Evolutionary conservation across 768 basidiomycete genomes (phyloP).

Genomic region (Nevesoporus exiguus): DNA sequence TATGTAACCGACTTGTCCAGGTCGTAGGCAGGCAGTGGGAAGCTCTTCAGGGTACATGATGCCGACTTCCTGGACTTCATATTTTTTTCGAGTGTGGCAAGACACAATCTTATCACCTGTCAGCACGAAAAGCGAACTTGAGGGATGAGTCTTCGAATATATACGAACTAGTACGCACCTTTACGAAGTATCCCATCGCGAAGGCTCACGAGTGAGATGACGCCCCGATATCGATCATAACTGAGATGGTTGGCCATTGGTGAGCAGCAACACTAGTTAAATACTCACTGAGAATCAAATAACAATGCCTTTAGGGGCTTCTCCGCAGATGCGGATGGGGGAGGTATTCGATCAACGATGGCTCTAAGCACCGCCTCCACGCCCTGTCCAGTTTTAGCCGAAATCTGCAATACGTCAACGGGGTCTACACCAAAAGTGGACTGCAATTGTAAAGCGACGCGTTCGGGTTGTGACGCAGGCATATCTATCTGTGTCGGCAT

Average conservation of each 20-base stretch:
- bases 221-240: constrained; percentile 94
- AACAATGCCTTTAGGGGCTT: constrained; percentile 77
- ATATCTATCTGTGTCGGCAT: constrained; percentile 71
- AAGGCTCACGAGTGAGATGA: constrained; percentile 86
- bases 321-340: constrained; percentile 56
- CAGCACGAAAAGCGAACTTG: neutral
- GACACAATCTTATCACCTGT: constrained; percentile 89
- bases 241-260: constrained; percentile 37
- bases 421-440: constrained; percentile 80
- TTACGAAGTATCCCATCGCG: constrained; percentile 78
- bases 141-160: neutral
- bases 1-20: constrained; percentile 84
- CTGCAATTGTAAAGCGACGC: constrained; percentile 77
- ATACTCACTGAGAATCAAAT: constrained; percentile 85
- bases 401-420: constrained; percentile 71
- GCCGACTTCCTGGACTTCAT: constrained; percentile 86
- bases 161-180: constrained; percentile 42
- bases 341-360: constrained; percentile 80
- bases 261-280: neutral
- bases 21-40: constrained; percentile 60
- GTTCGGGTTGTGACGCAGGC: constrained; percentile 80
- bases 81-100: constrained; percentile 79
- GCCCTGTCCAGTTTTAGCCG: constrained; percentile 90
- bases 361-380: constrained; percentile 74
- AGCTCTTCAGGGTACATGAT: constrained; percentile 88